Conservation (phyloP, 2,329 filamentous ascomycete genomes). For the Trichoderma koningii region DNA sequence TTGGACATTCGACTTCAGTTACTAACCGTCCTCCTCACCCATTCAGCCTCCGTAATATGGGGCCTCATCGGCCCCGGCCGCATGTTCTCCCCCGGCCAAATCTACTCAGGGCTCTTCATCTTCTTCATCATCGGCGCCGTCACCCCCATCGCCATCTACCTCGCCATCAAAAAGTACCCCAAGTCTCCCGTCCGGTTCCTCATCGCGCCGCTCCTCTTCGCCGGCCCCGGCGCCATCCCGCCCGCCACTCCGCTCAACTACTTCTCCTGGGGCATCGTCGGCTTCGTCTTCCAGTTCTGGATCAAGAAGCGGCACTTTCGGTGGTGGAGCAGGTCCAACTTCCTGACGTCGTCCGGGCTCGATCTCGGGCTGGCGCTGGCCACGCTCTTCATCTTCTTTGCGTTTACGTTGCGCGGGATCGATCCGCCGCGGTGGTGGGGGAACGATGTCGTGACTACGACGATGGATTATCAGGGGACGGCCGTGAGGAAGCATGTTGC, state of each 20-base stretch:
- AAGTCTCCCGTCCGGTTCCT: constrained; percentile 53
- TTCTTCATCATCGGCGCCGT: constrained; percentile 62
- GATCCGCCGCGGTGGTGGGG: constrained; percentile 70
- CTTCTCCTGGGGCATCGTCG: constrained; percentile 71
- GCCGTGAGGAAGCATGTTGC: constrained; percentile 59
- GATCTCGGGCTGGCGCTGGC: constrained; percentile 68
- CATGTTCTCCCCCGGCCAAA: constrained; percentile 63
- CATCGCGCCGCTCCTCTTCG: constrained; percentile 65
- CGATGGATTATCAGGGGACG: constrained; percentile 62
- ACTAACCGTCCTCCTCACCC: background rate
- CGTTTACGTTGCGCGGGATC: constrained; percentile 64
- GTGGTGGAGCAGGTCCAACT: constrained; percentile 77
- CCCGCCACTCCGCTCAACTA: constrained; percentile 74
- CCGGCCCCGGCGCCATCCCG: constrained; percentile 59
- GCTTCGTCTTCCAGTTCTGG: constrained; percentile 68
- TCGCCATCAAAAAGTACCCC: constrained; percentile 52
- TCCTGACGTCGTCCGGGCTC: constrained; percentile 68
- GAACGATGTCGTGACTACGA: constrained; percentile 58
- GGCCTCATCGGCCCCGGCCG: constrained; percentile 64
- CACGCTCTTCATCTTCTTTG: constrained; percentile 71
- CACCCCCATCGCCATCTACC: constrained; percentile 55
- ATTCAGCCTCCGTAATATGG: constrained; percentile 64
- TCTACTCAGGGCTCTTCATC: constrained; percentile 61
- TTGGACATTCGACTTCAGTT: too few relatives aligned
- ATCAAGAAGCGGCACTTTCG: constrained; percentile 64